Percentiles rank a stretch among this genome's conserved stretches.
These are phyloP conservation scores for Pythium sukuiense DNA, from an alignment of 352 stramenopile genomes.

Conservation along the genomic window DNA sequence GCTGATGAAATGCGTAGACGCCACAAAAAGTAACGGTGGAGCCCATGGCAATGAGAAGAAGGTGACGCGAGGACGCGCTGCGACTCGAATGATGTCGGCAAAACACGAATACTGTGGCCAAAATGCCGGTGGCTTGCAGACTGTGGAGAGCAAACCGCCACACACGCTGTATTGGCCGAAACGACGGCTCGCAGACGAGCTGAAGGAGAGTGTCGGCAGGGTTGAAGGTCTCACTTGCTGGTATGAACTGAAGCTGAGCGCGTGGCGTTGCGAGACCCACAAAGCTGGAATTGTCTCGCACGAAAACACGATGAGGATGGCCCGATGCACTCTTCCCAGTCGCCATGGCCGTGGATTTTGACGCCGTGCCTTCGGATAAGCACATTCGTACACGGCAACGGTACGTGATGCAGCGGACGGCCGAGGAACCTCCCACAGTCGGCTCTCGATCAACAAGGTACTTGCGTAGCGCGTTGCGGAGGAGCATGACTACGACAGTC, in stretches of 20 bases:
- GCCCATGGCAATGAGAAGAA: not conserved
- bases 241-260: slow-evolving; percentile 6
- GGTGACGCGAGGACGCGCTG: not conserved
- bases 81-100: not conserved
- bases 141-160: not conserved
- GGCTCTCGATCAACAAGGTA: slow-evolving; percentile 6
- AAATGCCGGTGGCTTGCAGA: not conserved
- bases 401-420: slow-evolving; percentile 30
- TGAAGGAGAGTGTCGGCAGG: not conserved
- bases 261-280: not conserved
- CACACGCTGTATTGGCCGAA: not conserved
- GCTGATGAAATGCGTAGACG: slow-evolving; percentile 1
- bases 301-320: not conserved
- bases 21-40: not conserved
- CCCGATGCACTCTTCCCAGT: not conserved
- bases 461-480: slow-evolving; percentile 16
- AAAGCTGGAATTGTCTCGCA: slow-evolving; percentile 1
- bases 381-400: slow-evolving; percentile 24
- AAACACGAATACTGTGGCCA: not conserved
- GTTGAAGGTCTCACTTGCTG: not conserved
- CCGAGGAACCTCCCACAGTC: not conserved
- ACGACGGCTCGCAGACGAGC: not conserved
- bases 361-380: not conserved
- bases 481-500: slow-evolving; percentile 20
- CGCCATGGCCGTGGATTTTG: not conserved